Percentiles rank a stretch among this genome's conserved stretches.
phyloP scores from a whole-genome alignment of 208 protist genomes.

The Perkinsela sp. region DNA sequence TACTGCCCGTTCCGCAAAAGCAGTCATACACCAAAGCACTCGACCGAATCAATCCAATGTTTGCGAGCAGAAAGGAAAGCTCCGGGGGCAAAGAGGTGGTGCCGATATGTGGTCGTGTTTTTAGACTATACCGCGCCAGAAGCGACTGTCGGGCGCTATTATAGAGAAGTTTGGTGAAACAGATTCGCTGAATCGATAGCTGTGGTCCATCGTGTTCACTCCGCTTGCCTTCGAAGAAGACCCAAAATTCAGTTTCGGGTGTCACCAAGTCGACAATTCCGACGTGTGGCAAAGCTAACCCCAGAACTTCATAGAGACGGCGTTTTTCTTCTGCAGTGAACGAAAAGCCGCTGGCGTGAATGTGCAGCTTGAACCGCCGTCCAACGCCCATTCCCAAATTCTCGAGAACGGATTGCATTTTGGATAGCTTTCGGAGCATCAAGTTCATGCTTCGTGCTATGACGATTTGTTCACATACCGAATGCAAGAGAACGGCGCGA shows the following conservation, averaged over 20 bases:
- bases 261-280: neutral
- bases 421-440: neutral
- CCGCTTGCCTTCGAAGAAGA: neutral
- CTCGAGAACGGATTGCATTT: neutral
- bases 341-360: neutral
- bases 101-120: slow-evolving; percentile 62
- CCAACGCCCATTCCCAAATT: neutral
- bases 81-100: slow-evolving; percentile 82
- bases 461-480: neutral
- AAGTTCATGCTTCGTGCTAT: neutral
- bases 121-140: slow-evolving; percentile 39
- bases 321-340: neutral
- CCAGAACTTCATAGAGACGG: neutral
- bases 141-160: slow-evolving; percentile 8
- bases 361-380: neutral
- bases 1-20: slow-evolving; percentile 66
- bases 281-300: neutral
- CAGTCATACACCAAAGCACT: slow-evolving; percentile 52
- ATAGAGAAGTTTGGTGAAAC: neutral
- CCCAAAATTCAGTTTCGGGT: neutral
- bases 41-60: slow-evolving; percentile 25
- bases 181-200: neutral
- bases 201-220: neutral
- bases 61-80: slow-evolving; percentile 61
- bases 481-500: neutral